Conservation (phyloP, 2,329 filamentous ascomycete genomes). For the Thielaviopsis musarum region DNA sequence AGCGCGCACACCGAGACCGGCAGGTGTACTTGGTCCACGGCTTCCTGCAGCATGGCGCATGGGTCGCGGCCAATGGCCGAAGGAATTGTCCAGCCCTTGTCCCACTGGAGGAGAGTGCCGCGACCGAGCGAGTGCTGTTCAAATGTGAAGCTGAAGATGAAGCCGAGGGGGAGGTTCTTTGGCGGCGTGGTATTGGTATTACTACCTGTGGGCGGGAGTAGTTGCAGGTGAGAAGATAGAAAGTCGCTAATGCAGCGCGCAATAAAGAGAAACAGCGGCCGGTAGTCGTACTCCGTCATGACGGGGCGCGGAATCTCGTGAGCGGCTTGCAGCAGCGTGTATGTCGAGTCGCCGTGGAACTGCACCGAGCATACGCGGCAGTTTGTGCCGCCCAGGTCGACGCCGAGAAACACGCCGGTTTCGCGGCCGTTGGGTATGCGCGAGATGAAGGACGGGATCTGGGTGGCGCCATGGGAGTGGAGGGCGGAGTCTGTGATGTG, state of each 20-base stretch:
- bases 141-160: constrained; percentile 53
- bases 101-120: constrained; percentile 60
- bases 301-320: constrained; percentile 15
- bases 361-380: constrained; percentile 20
- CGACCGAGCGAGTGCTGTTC: constrained; percentile 49
- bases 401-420: constrained; percentile 32
- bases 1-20: constrained; percentile 57
- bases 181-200: background rate
- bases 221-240: constrained; percentile 21
- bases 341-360: constrained; percentile 43
- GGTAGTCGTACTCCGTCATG: constrained; percentile 15
- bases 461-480: constrained; percentile 44
- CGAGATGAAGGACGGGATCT: constrained; percentile 67
- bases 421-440: constrained; percentile 62
- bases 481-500: constrained; percentile 27
- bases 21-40: constrained; percentile 51
- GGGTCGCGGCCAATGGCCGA: constrained; percentile 62
- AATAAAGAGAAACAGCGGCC: constrained; percentile 58
- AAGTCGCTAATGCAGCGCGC: constrained; percentile 57
- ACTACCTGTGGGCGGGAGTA: background rate
- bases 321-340: constrained; percentile 48
- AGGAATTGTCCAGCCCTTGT: constrained; percentile 65
- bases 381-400: constrained; percentile 22
- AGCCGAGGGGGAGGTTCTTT: constrained; percentile 15
- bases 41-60: constrained; percentile 51